phyloP scores from a whole-genome alignment of 1,284 basidiomycete genomes.

The Cryptococcus wingfieldii region DNA sequence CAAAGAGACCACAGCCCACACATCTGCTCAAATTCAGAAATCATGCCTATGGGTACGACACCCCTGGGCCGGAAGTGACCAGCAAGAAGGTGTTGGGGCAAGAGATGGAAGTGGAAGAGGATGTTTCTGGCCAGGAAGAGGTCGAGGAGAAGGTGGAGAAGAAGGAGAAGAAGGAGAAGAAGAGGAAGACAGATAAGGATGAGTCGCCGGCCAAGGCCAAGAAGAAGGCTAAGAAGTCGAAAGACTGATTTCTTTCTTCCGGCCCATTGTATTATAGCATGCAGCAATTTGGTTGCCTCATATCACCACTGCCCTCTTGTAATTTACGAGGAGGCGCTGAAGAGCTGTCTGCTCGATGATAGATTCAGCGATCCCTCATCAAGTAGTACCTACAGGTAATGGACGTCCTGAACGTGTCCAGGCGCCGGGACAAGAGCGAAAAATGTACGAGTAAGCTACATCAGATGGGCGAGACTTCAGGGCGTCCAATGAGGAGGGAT shows the following conservation, averaged over 20 bases:
- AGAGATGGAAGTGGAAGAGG: neutral
- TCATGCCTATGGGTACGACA: conserved; percentile 32
- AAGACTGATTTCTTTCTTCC: conserved; percentile 4
- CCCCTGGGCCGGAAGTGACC: conserved; percentile 26
- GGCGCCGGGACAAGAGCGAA: no score
- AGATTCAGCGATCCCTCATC: no score
- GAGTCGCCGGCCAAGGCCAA: conserved; percentile 19
- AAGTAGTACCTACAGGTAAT: no score
- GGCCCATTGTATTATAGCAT: neutral
- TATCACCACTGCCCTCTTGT: no score
- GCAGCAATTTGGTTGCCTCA: no score
- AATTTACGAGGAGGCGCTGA: neutral
- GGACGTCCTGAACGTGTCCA: no score
- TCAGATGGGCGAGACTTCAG: no score
- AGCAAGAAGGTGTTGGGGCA: conserved; percentile 1
- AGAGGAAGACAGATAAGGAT: conserved; percentile 13
- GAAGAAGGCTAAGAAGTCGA: conserved; percentile 34
- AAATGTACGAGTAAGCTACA: no score
- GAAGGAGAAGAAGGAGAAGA: conserved; percentile 18
- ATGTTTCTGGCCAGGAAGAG: neutral
- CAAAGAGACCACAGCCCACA: conserved; percentile 32
- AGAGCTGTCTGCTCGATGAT: neutral
- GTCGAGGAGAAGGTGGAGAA: conserved; percentile 5
- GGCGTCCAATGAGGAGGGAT: no score
- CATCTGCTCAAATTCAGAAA: conserved; percentile 44